Evolutionary conservation across 768 basidiomycete genomes (phyloP), one percentile per base, ranked within the genome.

Genomic region (Tephrocybe sp.): DNA sequence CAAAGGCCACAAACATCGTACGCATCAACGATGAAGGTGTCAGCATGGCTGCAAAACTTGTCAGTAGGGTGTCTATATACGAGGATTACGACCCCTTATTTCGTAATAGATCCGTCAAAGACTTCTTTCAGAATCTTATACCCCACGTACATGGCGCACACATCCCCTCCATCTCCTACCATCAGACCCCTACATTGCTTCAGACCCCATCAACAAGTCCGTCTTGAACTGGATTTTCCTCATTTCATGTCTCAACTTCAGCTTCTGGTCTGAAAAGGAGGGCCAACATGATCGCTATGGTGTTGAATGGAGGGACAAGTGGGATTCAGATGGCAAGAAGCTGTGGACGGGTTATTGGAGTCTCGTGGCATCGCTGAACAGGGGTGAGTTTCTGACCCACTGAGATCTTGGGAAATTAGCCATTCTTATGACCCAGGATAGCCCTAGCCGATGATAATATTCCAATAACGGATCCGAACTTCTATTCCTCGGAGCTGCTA

Each of bases 331-430:
- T 5, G 66, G 68, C n/a, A 72, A 53, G 36, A 73, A 69, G 31
- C 69, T 85, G 19, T 84, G 81, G 64, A 91, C 88, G 0, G 92
- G 92, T 0, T 95, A 95, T 60, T 91, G 90, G 88, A 87, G 86
- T 53, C 71, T 94, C 4, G 81, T 92, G 8, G 91, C 93, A 25
- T 82, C 89, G 1, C 61, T 94, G n/a, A 81, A 93, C 61, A 72
- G 85, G 75, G 91, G 91, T 89, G 54, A 22, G 22, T 23, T 42
- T 48, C 52, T 36, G 22, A n/a, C n/a, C 12, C 50, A 40, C 27
- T 46, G 21, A 29, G 33, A 44, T 22, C 18, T 37, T 5, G 27
- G 23, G 12, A 44, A 6, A 12, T 50, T 33, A 47, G 22, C 25
- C 25, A 39, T 15, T 44, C 48, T 51, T 31, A 54, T 15, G 6